phyloP scores from a whole-genome alignment of 768 basidiomycete genomes.

The Calocybe gangraenosa region DNA sequence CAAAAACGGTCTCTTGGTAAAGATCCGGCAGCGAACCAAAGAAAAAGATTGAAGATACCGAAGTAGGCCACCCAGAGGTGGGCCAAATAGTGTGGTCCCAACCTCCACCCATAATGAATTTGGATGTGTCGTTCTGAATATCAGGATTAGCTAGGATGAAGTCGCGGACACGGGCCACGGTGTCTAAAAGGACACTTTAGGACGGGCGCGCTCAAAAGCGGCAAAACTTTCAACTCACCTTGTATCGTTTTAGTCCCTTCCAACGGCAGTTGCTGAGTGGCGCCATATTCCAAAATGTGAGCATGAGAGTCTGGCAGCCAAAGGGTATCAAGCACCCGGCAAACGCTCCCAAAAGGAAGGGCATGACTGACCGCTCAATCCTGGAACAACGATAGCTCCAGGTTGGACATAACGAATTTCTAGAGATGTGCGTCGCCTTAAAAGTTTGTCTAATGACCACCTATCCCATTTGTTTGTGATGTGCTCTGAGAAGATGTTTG shows the following conservation, averaged over 20 bases:
- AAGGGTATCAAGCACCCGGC: not conserved
- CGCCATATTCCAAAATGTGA: slow-evolving; percentile 78
- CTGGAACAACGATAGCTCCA: slow-evolving; percentile 66
- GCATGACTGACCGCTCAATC: slow-evolving; percentile 59
- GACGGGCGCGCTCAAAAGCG: not conserved
- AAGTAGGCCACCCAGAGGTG: slow-evolving; percentile 56
- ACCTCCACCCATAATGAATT: slow-evolving; percentile 75
- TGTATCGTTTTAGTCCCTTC: slow-evolving; percentile 54
- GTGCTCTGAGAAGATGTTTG: slow-evolving; percentile 27
- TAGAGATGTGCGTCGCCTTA: slow-evolving; percentile 22
- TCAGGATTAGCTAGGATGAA: slow-evolving; percentile 60
- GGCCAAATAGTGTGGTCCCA: slow-evolving; percentile 90
- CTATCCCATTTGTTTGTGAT: slow-evolving; percentile 36
- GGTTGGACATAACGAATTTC: slow-evolving; percentile 45
- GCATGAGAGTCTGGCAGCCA: slow-evolving; percentile 75
- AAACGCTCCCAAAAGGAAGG: not conserved
- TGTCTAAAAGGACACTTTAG: slow-evolving; percentile 35
- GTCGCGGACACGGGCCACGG: slow-evolving; percentile 54
- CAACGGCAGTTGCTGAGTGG: slow-evolving; percentile 57
- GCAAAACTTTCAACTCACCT: slow-evolving; percentile 32
- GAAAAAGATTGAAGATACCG: slow-evolving; percentile 40
- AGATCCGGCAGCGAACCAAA: not conserved
- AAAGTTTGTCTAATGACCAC: slow-evolving; percentile 16
- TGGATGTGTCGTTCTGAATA: slow-evolving; percentile 49
- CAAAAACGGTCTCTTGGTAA: not conserved